Base-by-base conservation (phyloP, 177 flowering plant species). In the Tripterygium wilfordii region DNA sequence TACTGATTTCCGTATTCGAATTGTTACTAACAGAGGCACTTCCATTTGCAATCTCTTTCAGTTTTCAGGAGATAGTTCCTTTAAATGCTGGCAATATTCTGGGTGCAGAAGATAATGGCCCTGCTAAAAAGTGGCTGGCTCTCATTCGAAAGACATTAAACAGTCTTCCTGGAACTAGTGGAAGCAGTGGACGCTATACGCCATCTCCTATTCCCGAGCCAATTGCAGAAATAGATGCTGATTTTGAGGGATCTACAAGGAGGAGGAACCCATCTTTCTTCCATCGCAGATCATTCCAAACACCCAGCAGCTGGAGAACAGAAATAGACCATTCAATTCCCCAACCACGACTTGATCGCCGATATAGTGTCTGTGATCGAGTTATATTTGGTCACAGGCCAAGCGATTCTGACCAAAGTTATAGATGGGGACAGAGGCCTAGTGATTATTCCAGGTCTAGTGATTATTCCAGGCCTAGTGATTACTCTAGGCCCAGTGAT, bases 41-140 rank as follows among this genome's bases (percentile, higher is more conserved):
- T n/a, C 23, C 45, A 5, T 51, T 57, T 28, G 32, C 36, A 45
- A 18, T 40, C 14, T 33, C 25, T 36, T 54, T 53, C 76, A 85
- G 94, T 43, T 85, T 83, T 74, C 95, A 85, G 58, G 95, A 85
- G 67, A 80, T 85, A 33, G 90, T 85, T 66, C 95, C 95, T 42
- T 50, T 85, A 54, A 85, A 85, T 67, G 88, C 95, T 36, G 83
- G 90, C 38, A 85, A 85, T 48, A 69, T 85, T 43, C 69, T 85
- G 28, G 95, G 95, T 0, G 74, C 95, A 39, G 95, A 85, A 65
- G 90, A 80, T 71, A 80, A 79, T 65, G 95, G 90, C 38, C 95
- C 95, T 35, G 90, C 90, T 14, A 78, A 72, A 40, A 85, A 80
- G 67, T 85, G 95, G 95, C 53, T 71, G 33, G 55, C 83, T 43